Base-by-base conservation (phyloP, 495 filamentous ascomycete genomes). In the Penicillium crystallinum region DNA sequence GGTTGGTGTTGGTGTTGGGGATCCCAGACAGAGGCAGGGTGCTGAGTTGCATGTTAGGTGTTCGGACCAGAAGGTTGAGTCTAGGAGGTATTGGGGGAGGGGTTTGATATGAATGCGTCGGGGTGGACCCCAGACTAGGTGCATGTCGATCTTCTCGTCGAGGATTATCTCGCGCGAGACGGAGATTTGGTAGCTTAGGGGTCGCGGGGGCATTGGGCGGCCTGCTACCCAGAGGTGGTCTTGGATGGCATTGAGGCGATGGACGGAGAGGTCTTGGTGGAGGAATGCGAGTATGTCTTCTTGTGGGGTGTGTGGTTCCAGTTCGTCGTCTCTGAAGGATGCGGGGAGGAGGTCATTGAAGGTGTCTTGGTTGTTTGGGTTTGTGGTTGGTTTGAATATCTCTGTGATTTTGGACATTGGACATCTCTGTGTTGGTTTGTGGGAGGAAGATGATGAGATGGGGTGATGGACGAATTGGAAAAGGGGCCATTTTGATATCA, bases 221-320 rank as follows among this genome's bases (percentile, higher is more conserved):
- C 80, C 76, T 30, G 65, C 75, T 2, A 80, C 33, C 78, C 80
- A 80, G 21, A 82, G 68, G 39, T 59, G 67, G 27, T 57, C 42
- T 42, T 69, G 58, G 10, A 75, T 55, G 17, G 54, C 30, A 33
- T 74, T 69, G 15, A 79, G 56, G 34, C 46, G 46, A 15, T 40
- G 25, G 22, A 47, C 45, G 9, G 45, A 47, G 19, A 47, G 45
- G 33, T 47, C 45, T 17, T 11, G 19, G 6, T 27, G 19, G 0
- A 47, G 12, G 33, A 47, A 47, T 47, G 23, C 15, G 17, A 33
- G 27, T 19, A 36, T 47, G 31, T 47, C 21, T 12, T 25, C n/a
- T 21, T 36, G 45, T 27, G 45, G 45, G 45, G 45, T 11, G 18
- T 27, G 45, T 25, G 17, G 39, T 27, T 21, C 25, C 1, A 42